Evolutionary conservation across 2,329 filamentous ascomycete genomes (phyloP), one percentile per base, ranked within the genome.

Genomic region (Xylariaceae sp.): DNA sequence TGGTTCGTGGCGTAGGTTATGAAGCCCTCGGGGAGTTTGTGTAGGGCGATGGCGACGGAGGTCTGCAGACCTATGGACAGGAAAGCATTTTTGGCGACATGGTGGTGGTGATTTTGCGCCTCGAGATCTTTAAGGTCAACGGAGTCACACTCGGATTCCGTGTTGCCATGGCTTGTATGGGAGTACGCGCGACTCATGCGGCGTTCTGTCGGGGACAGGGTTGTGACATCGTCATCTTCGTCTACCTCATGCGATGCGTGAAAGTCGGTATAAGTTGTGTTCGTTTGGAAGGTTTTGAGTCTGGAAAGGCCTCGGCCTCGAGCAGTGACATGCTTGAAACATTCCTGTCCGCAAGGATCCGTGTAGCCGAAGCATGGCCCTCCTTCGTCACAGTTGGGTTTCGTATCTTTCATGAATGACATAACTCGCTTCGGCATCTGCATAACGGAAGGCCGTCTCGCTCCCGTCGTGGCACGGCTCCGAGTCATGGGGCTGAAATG

Each of bases 1-100:
- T 98, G 93, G 67, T 97, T 98, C 8, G 93, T 96, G 8, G 93
- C 92, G 64, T 94, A 98, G 1, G 92, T 97, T 56, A 98, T 85
- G 64, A 86, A 86, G 19, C 82, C 82, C 59, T 85, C 93, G 1
- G 93, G 93, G 27, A 97, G 85, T 64, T 98, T 98, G 72, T 98
- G 93, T 2, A 98, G 74, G 6, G 92, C 90, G 52, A 98, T 97
- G 5, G 93, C 93, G 40, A 96, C 84, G 14, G 88, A 92, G 0
- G 93, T 97, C 66, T 98, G 93, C 1, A 98, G 79, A n/a, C 93
- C 91, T 49, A 97, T 93, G 42, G 88, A 88, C 51, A 97, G 74
- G 65, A 96, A 98, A 5, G 88, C 89, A 60, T 97, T 97, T 50
- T 88, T 84, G 0, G 92, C 88, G 3, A 97, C 92, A 64, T 98